phyloP scores from a whole-genome alignment of 163 green algal species.

The Scenedesmus sp. region DNA sequence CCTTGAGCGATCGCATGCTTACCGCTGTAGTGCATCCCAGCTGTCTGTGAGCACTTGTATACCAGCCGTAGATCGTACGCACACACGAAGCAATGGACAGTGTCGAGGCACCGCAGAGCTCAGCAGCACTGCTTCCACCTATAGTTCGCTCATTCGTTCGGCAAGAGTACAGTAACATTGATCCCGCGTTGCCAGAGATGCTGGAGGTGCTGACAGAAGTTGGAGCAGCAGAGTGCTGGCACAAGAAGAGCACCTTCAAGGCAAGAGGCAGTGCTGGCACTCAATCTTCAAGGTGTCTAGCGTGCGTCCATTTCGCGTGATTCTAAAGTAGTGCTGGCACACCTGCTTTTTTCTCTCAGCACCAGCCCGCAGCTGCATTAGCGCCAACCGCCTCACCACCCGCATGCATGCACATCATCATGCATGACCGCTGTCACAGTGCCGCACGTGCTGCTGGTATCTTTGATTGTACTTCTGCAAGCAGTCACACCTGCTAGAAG shows the following conservation, averaged over 20 bases:
- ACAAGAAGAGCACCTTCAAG: slow-evolving; percentile 62
- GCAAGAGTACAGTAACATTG: slow-evolving; percentile 42
- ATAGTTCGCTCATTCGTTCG: slow-evolving; percentile 52
- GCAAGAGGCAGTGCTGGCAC: neutral
- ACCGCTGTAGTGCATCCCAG: neutral
- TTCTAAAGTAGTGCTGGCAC: no score
- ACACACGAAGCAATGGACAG: neutral
- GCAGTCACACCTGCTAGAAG: slow-evolving; percentile 60
- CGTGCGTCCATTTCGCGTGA: no score
- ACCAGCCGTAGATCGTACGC: neutral
- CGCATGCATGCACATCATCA: neutral
- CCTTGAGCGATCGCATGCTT: no score
- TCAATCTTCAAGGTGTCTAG: no score
- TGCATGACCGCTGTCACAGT: neutral
- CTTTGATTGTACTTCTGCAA: neutral
- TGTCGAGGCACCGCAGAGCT: neutral
- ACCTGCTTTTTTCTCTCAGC: neutral
- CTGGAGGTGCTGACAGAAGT: slow-evolving; percentile 47
- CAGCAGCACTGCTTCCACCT: slow-evolving; percentile 21
- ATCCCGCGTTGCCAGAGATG: slow-evolving; percentile 49
- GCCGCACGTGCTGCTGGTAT: neutral
- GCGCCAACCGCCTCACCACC: neutral
- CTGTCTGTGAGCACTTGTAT: neutral
- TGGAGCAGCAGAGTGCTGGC: slow-evolving; percentile 51
- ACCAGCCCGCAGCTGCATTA: neutral